Evolutionary conservation across 768 basidiomycete species (phyloP).

Genomic region (Peribolospora kevripleyi): DNA sequence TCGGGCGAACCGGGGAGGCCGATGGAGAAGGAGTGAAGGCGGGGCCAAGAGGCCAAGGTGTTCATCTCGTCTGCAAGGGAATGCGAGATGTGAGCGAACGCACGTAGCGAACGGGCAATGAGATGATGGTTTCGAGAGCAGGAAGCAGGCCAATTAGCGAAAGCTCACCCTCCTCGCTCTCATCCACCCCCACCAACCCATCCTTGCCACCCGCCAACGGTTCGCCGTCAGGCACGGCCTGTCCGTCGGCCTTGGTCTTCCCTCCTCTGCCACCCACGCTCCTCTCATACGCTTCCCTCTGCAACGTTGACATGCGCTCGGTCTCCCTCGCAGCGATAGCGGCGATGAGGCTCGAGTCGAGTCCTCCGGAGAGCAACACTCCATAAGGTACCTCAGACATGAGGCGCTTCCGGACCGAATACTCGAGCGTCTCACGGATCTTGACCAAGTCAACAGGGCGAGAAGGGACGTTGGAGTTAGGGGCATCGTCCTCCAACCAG

Average conservation of each 20-base stretch:
- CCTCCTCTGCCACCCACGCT: conserved; percentile 10
- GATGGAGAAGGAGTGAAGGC: conserved; percentile 90
- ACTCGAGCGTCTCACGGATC: conserved; percentile 62
- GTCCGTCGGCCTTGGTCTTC: conserved; percentile 5
- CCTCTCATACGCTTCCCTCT: conserved; percentile 42
- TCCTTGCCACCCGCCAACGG: conserved; percentile 26
- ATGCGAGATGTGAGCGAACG: too few relatives aligned
- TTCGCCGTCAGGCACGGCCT: conserved; percentile 17
- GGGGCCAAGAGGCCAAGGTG: conserved; percentile 70
- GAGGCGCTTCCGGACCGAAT: conserved; percentile 72
- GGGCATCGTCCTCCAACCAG: conserved; percentile 66
- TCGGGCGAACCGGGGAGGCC: conserved; percentile 89
- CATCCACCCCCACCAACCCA: conserved; percentile 28
- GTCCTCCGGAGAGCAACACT: conserved; percentile 77
- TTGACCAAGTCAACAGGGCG: conserved; percentile 37
- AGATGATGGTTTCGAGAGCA: too few relatives aligned
- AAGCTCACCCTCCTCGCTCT: conserved; percentile 33
- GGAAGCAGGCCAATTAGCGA: too few relatives aligned
- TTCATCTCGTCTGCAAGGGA: conserved; percentile 15
- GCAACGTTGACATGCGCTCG: conserved; percentile 61
- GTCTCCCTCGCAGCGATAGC: conserved; percentile 86
- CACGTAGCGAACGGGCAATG: too few relatives aligned
- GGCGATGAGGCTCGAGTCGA: conserved; percentile 90
- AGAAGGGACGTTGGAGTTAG: conserved; percentile 33
- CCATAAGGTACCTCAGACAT: conserved; percentile 99